These are phyloP conservation scores for Carex littledalei DNA, from an alignment of 176 grass and related monocot genomes.

Conservation along the genomic window DNA sequence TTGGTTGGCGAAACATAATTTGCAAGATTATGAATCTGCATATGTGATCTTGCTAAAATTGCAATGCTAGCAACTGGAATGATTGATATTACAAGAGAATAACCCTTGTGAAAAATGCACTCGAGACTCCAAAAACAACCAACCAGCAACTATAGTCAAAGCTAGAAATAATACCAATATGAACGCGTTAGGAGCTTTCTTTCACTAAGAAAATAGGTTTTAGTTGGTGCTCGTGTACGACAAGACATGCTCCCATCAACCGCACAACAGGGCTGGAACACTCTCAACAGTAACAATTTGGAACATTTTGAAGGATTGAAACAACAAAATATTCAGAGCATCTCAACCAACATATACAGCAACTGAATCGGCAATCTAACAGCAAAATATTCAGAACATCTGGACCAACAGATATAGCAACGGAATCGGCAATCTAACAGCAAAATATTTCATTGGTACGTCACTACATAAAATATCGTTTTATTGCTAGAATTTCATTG, in stretches of 20 bases:
- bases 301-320: neutral
- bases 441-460: neutral
- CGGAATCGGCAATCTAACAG: neutral
- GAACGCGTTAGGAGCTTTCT: no score
- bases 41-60: neutral
- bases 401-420: neutral
- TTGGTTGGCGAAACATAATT: neutral
- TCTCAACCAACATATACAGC: neutral
- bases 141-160: no score
- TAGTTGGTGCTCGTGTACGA: neutral
- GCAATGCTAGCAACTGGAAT: neutral
- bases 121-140: no score
- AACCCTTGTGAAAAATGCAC: neutral
- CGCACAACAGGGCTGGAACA: neutral
- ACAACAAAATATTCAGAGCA: neutral
- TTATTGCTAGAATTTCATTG: no score
- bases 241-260: neutral
- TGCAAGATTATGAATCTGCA: neutral
- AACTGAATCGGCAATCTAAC: neutral
- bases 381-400: neutral
- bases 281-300: neutral
- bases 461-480: neutral
- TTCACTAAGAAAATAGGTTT: no score
- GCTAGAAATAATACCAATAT: no score
- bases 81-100: neutral